These are phyloP conservation scores for Blastobotrys elegans DNA, from an alignment of 1,139 yeast genomes.

Conservation along the genomic window DNA sequence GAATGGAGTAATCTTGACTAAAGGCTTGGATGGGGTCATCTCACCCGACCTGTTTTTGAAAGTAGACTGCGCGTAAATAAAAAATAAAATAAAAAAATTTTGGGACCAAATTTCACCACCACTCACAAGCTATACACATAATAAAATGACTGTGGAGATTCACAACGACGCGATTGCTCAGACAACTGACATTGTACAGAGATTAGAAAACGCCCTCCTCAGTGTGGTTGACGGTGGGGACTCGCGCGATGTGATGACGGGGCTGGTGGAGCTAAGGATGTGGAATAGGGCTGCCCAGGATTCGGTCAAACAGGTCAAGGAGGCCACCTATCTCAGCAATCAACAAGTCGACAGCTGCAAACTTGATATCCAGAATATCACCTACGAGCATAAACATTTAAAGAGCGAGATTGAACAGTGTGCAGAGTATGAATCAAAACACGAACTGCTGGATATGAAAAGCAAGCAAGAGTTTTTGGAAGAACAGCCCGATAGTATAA, in stretches of 20 bases:
- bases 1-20: conserved; percentile 70
- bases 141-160: conserved; percentile 2
- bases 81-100: too few relatives aligned
- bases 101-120: too few relatives aligned
- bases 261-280: conserved; percentile 25
- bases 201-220: not conserved
- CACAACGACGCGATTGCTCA: not conserved
- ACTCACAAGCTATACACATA: not conserved
- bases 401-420: conserved; percentile 30
- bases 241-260: conserved; percentile 19
- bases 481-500: conserved; percentile 26
- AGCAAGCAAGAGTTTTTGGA: conserved; percentile 29
- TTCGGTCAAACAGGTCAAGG: conserved; percentile 21
- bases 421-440: conserved; percentile 27
- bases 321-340: conserved; percentile 23
- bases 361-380: conserved; percentile 32
- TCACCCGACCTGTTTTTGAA: conserved; percentile 43
- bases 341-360: conserved; percentile 29
- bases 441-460: conserved; percentile 30
- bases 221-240: not conserved
- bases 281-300: conserved; percentile 28
- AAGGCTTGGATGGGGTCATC: conserved; percentile 59
- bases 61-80: too few relatives aligned
- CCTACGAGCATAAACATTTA: conserved; percentile 33
- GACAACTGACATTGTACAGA: not conserved